Conservation (phyloP, 2,329 filamentous ascomycete genomes). For the Talaromyces sp. region DNA sequence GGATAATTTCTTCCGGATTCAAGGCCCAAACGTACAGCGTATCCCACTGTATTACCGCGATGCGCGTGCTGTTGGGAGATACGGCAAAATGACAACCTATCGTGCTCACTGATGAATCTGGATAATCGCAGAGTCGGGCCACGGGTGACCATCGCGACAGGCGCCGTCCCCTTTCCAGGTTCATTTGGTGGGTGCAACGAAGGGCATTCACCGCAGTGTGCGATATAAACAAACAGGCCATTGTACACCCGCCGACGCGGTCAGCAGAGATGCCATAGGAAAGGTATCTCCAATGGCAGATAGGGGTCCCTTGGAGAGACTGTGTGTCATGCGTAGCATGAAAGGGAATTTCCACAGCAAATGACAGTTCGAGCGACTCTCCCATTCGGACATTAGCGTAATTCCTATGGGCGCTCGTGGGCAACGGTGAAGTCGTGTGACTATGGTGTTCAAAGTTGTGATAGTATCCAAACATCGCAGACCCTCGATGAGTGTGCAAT, state of each 20-base stretch:
- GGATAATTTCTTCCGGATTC: constrained; percentile 35
- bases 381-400: background rate
- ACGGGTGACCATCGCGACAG: constrained; percentile 36
- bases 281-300: constrained; percentile 42
- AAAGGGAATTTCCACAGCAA: constrained; percentile 41
- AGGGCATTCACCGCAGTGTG: constrained; percentile 27
- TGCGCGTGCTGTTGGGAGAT: constrained; percentile 34
- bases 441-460: constrained; percentile 25
- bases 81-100: constrained; percentile 39
- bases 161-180: constrained; percentile 41
- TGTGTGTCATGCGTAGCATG: constrained; percentile 34
- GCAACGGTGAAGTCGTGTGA: background rate
- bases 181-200: constrained; percentile 34
- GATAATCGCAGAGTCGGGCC: constrained; percentile 37
- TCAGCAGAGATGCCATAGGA: constrained; percentile 38
- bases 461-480: constrained; percentile 35
- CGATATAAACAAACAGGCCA: constrained; percentile 39
- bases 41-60: constrained; percentile 45
- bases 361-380: constrained; percentile 23
- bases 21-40: constrained; percentile 41
- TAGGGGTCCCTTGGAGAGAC: constrained; percentile 5
- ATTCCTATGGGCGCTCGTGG: constrained; percentile 6
- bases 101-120: constrained; percentile 30
- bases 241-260: constrained; percentile 32
- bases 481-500: constrained; percentile 34